Conservation (phyloP, 768 basidiomycete species). For the Hygrocybe coccinea region DNA sequence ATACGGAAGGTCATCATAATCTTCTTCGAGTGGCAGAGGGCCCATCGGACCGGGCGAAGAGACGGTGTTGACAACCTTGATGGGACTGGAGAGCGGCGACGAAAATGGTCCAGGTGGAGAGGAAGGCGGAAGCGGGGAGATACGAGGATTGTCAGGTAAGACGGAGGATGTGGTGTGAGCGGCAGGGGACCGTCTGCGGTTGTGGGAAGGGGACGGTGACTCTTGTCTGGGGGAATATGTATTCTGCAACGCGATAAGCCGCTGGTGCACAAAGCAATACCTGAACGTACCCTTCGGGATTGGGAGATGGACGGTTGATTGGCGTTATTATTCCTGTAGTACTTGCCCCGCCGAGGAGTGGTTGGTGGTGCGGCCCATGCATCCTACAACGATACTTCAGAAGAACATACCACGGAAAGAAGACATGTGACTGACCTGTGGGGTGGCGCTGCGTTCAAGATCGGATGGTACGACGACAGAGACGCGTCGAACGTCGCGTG, state of each 20-base stretch:
- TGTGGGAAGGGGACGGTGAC: slow-evolving; percentile 35
- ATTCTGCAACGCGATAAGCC: slow-evolving; percentile 1
- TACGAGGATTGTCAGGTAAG: slow-evolving; percentile 46
- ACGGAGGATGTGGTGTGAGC: slow-evolving; percentile 18
- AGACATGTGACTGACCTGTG: slow-evolving; percentile 40
- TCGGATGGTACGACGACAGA: slow-evolving; percentile 30
- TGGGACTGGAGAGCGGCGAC: slow-evolving; percentile 64
- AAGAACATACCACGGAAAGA: slow-evolving; percentile 16
- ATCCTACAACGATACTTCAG: slow-evolving; percentile 20
- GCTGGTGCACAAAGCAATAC: background rate
- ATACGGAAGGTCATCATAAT: slow-evolving; percentile 65
- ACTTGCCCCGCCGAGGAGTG: slow-evolving; percentile 57
- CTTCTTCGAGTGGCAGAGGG: slow-evolving; percentile 57
- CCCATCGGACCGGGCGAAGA: slow-evolving; percentile 82
- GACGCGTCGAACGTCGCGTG: slow-evolving; percentile 51
- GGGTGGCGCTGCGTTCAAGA: slow-evolving; percentile 21
- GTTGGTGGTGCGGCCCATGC: slow-evolving; percentile 32
- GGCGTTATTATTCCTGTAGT: slow-evolving; percentile 53
- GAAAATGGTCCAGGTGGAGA: slow-evolving; percentile 49
- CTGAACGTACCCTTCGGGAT: slow-evolving; percentile 27
- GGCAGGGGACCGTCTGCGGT: background rate
- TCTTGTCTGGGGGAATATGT: slow-evolving; percentile 24
- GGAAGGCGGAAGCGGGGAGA: slow-evolving; percentile 53
- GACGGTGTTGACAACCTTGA: slow-evolving; percentile 62
- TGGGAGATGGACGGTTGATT: slow-evolving; percentile 28